Evolutionary conservation across 176 grass and related monocot species (phyloP).

Genomic region (Lolium rigidum): DNA sequence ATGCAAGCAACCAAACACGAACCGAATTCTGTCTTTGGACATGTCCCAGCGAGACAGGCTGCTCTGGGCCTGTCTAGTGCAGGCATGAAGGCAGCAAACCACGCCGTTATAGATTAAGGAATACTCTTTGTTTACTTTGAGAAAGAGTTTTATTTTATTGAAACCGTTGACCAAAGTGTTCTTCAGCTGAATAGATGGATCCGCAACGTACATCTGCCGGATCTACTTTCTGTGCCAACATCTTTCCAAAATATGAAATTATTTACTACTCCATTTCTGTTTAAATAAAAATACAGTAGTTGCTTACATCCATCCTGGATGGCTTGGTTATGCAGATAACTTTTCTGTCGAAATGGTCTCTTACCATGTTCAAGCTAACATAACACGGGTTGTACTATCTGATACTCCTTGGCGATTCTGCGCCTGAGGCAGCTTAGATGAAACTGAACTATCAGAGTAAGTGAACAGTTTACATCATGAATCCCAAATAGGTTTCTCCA

Average conservation of each 20-base stretch:
- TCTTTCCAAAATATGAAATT: constrained; percentile 32
- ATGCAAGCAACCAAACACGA: too few species aligned
- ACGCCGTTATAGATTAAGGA: neutral
- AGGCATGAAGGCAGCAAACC: too few species aligned
- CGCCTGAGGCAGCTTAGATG: constrained; percentile 18
- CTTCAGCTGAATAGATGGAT: neutral
- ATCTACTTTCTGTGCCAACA: neutral
- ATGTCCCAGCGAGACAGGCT: too few species aligned
- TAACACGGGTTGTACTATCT: constrained; percentile 16
- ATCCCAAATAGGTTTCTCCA: constrained; percentile 64
- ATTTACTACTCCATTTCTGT: constrained; percentile 29
- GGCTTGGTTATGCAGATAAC: neutral
- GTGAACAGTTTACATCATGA: constrained; percentile 39
- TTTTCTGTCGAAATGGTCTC: neutral
- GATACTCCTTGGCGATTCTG: constrained; percentile 27
- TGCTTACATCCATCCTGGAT: constrained; percentile 21
- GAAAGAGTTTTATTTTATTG: too few species aligned
- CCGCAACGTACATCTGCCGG: neutral
- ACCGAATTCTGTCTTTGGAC: too few species aligned
- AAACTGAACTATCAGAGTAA: constrained; percentile 44
- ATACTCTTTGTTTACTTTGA: neutral
- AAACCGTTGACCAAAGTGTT: neutral
- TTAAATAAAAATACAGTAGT: constrained; percentile 35
- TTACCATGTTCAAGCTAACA: constrained; percentile 18
- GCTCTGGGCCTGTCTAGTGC: too few species aligned